Conservation (phyloP, 257 asterid species). For the Dorcoceras hygrometricum region DNA sequence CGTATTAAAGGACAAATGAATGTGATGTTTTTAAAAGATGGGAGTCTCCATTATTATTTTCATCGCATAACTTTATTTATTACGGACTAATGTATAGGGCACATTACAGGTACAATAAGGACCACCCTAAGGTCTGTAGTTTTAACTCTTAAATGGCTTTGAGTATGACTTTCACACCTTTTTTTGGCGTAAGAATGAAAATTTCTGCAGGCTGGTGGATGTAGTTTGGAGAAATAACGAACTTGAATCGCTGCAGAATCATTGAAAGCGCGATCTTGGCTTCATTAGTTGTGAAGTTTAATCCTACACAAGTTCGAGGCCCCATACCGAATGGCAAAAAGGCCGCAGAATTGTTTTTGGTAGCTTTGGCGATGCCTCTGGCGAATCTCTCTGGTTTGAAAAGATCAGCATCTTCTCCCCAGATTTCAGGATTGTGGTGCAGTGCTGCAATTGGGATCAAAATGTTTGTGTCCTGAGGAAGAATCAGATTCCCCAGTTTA, state of each 20-base stretch:
- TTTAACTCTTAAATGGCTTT: no score
- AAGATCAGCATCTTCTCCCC: conserved; percentile 56
- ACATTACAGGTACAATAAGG: no score
- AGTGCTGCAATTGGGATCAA: conserved; percentile 39
- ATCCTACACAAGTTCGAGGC: conserved; percentile 58
- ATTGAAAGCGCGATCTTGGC: conserved; percentile 51
- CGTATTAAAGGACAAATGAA: no score
- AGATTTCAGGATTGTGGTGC: conserved; percentile 43
- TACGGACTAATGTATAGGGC: no score
- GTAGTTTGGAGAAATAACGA: conserved; percentile 42
- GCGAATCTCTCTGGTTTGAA: conserved; percentile 61
- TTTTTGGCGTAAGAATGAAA: conserved; percentile 46
- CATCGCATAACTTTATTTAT: no score
- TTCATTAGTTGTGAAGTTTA: conserved; percentile 55
- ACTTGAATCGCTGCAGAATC: conserved; percentile 49
- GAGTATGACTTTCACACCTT: conserved; percentile 50
- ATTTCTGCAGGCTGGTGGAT: conserved; percentile 45
- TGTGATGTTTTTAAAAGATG: no score
- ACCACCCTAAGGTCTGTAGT: no score
- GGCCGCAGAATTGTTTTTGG: conserved; percentile 45
- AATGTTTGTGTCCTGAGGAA: conserved; percentile 38
- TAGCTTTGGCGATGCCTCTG: conserved; percentile 53
- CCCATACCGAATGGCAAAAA: conserved; percentile 61
- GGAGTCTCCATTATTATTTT: no score
- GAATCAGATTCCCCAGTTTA: conserved; percentile 32